These are phyloP conservation scores for Phlebiopsis gigantea DNA, from an alignment of 768 basidiomycete genomes.

Conservation along the genomic window DNA sequence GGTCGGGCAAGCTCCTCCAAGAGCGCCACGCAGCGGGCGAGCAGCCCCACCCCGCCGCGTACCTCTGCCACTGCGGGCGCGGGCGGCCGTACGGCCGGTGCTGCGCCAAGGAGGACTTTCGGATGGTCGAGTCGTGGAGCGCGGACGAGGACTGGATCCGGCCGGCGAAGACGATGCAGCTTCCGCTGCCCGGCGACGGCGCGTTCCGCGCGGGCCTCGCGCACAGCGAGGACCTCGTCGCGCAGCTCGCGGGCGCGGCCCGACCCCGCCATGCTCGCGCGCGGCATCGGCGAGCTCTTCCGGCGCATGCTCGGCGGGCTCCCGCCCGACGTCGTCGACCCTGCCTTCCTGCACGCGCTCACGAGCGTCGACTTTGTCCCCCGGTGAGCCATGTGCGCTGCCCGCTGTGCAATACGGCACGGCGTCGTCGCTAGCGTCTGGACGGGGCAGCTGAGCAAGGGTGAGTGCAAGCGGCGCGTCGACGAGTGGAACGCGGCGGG, in stretches of 20 bases:
- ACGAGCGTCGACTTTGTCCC: not conserved
- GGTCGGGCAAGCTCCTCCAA: constrained; percentile 19
- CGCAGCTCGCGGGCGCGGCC: not conserved
- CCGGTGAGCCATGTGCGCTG: not conserved
- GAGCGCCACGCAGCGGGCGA: constrained; percentile 17
- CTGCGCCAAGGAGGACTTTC: constrained; percentile 15
- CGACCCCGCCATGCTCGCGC: not conserved
- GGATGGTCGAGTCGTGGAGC: constrained; percentile 16
- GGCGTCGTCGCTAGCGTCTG: constrained; percentile 2
- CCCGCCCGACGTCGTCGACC: not conserved
- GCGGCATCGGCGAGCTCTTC: not conserved
- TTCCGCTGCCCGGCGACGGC: not conserved
- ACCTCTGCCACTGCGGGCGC: constrained; percentile 20
- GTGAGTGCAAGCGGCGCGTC: constrained; percentile 5
- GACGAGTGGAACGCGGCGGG: constrained; percentile 21
- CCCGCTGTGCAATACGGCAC: not conserved
- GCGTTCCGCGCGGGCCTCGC: not conserved
- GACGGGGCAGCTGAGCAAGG: not conserved
- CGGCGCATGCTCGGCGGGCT: not conserved
- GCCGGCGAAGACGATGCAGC: not conserved
- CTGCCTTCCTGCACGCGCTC: constrained; percentile 9
- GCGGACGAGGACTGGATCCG: constrained; percentile 11
- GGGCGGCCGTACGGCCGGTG: constrained; percentile 19
- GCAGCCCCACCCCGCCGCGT: constrained; percentile 18
- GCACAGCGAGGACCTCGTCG: not conserved